Evolutionary conservation across 768 basidiomycete genomes (phyloP).

Genomic region (Multifurca ochricompacta): DNA sequence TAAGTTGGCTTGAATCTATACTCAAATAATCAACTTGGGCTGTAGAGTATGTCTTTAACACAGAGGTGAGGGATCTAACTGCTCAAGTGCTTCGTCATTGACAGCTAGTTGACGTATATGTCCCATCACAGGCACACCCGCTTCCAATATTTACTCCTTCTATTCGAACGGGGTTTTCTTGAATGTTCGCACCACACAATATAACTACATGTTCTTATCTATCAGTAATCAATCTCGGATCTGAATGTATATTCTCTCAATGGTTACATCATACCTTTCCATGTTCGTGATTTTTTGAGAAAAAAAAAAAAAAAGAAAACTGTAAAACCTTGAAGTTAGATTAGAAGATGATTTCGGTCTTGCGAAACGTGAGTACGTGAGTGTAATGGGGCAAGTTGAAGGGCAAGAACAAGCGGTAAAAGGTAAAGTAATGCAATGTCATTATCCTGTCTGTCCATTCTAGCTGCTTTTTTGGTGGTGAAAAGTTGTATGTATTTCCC

Average conservation of each 20-base stretch:
- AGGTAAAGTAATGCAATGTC: too few relatives aligned
- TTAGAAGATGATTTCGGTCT: too few relatives aligned
- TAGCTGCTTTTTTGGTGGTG: too few relatives aligned
- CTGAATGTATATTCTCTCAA: too few relatives aligned
- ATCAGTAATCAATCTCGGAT: neutral
- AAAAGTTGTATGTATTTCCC: too few relatives aligned
- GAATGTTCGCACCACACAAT: conserved; percentile 12
- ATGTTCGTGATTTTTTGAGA: neutral
- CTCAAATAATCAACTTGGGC: conserved; percentile 11
- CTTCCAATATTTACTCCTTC: conserved; percentile 60
- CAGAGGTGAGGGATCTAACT: conserved; percentile 49
- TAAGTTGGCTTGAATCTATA: conserved; percentile 2
- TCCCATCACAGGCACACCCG: conserved; percentile 62
- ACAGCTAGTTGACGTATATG: neutral
- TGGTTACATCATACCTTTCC: neutral
- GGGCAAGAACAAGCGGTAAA: too few relatives aligned
- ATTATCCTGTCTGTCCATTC: too few relatives aligned
- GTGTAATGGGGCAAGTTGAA: too few relatives aligned
- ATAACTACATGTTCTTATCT: conserved; percentile 10
- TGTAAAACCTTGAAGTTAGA: neutral
- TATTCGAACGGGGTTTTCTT: conserved; percentile 41
- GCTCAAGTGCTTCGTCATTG: neutral
- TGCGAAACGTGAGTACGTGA: too few relatives aligned
- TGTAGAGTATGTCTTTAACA: conserved; percentile 84
- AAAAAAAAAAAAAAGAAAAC: neutral